A percentile compares a stretch with the other conserved stretches of the same genome.
Evolutionary conservation across 2,329 filamentous ascomycete genomes (phyloP).

Genomic region (Calonectria fujianensis): DNA sequence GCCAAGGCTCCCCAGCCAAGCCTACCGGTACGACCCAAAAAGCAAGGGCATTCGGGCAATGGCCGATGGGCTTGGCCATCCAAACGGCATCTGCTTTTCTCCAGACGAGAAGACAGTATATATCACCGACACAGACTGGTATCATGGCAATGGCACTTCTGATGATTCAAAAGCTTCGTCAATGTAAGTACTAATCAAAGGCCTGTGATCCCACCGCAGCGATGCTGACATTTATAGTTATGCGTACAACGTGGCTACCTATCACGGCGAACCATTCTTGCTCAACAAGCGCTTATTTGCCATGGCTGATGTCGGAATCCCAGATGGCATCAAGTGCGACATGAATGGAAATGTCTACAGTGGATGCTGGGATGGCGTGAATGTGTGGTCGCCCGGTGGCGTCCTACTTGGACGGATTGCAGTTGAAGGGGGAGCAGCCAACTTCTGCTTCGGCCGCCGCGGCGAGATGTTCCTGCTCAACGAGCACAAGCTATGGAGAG

Average conservation of each 20-base stretch:
- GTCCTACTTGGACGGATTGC: conserved; percentile 67
- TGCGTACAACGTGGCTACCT: conserved; percentile 56
- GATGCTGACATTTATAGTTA: not conserved
- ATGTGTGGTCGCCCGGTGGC: conserved; percentile 68
- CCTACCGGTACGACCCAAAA: conserved; percentile 66
- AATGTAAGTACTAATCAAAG: not conserved
- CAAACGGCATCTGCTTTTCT: conserved; percentile 66
- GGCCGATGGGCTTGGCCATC: conserved; percentile 67
- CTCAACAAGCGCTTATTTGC: conserved; percentile 70
- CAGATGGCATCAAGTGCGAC: conserved; percentile 69
- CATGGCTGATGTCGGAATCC: conserved; percentile 67
- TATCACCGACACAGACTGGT: conserved; percentile 64
- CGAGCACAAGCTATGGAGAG: conserved; percentile 65
- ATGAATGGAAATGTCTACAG: conserved; percentile 68
- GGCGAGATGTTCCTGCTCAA: conserved; percentile 68
- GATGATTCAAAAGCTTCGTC: conserved; percentile 35
- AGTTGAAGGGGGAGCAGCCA: conserved; percentile 64
- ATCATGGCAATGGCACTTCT: conserved; percentile 51
- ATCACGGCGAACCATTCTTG: conserved; percentile 62
- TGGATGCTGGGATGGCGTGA: conserved; percentile 69
- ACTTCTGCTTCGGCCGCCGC: conserved; percentile 68
- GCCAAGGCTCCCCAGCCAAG: conserved; percentile 66
- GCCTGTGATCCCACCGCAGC: no score
- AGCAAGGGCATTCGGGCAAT: conserved; percentile 64
- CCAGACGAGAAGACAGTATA: conserved; percentile 66